phyloP scores from a whole-genome alignment of 1,139 yeast species.

The Lodderomyces beijingensis region DNA sequence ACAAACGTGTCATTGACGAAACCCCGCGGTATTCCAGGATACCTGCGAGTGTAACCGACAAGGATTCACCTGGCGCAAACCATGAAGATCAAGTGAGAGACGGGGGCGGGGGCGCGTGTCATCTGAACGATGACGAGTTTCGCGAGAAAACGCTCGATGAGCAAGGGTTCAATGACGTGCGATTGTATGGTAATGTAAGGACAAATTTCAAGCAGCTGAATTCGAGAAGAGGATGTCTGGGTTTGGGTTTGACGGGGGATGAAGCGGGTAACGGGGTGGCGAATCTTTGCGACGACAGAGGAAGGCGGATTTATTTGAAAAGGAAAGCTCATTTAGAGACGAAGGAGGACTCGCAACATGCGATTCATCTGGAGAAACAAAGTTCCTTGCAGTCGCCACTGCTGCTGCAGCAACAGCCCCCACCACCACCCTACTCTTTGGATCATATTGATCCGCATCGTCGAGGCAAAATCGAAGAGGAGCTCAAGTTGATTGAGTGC shows the following conservation, averaged over 20 bases:
- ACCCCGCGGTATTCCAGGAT: constrained; percentile 3
- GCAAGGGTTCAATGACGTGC: constrained; percentile 26
- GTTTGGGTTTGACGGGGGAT: no score
- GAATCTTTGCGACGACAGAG: neutral
- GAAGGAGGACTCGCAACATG: no score
- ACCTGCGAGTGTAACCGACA: neutral
- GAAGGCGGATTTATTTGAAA: no score
- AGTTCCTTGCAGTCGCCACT: neutral
- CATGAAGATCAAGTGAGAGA: constrained; percentile 1
- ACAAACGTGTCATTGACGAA: constrained; percentile 14
- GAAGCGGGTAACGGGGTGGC: neutral
- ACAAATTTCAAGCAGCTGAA: constrained; percentile 9
- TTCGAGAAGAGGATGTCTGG: constrained; percentile 7
- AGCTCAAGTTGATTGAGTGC: constrained; percentile 28
- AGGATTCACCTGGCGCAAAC: neutral
- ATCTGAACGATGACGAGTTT: constrained; percentile 16
- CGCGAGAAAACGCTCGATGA: constrained; percentile 24
- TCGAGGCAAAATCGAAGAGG: constrained; percentile 26
- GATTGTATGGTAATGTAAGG: constrained; percentile 19
- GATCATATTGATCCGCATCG: neutral
- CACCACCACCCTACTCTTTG: neutral
- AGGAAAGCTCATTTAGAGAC: neutral
- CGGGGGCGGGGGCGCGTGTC: neutral
- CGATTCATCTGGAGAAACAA: no score
- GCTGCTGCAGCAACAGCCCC: no score